A percentile compares a stretch with the other conserved stretches of the same genome.
These are phyloP conservation scores for Alnus rubra DNA, from an alignment of 306 rosid genomes.

Conservation along the genomic window DNA sequence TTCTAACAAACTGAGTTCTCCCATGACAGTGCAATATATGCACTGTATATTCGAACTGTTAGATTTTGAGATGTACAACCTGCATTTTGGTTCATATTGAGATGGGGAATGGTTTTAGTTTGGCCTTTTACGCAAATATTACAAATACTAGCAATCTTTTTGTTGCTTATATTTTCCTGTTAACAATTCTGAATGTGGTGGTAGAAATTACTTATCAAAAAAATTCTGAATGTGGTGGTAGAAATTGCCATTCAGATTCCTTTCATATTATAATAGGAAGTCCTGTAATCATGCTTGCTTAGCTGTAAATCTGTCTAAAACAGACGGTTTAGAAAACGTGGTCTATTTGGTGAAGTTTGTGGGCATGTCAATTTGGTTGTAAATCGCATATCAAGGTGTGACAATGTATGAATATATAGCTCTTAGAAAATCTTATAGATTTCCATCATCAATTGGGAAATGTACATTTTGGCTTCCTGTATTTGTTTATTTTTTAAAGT, in stretches of 20 bases:
- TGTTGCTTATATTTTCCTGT: neutral
- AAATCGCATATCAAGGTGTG: neutral
- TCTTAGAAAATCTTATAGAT: neutral
- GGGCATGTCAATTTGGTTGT: neutral
- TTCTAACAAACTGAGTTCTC: slow-evolving; percentile 8
- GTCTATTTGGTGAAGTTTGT: neutral
- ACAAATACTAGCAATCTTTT: neutral
- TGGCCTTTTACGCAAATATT: neutral
- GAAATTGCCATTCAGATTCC: too few relatives aligned
- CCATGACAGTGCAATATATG: slow-evolving; percentile 3
- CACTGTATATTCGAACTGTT: neutral
- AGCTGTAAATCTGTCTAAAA: neutral
- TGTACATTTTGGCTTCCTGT: neutral
- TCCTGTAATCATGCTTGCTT: neutral
- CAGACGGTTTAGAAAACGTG: neutral
- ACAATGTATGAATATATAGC: neutral
- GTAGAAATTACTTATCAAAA: too few relatives aligned
- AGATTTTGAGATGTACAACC: neutral
- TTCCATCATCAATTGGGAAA: neutral
- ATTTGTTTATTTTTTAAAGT: neutral
- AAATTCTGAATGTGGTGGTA: too few relatives aligned
- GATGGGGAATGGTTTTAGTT: neutral
- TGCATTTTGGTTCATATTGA: neutral
- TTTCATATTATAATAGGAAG: neutral
- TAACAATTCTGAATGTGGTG: too few relatives aligned